Evolutionary conservation across 2,329 filamentous ascomycete genomes (phyloP).

Genomic region (Rutstroemia sp.): DNA sequence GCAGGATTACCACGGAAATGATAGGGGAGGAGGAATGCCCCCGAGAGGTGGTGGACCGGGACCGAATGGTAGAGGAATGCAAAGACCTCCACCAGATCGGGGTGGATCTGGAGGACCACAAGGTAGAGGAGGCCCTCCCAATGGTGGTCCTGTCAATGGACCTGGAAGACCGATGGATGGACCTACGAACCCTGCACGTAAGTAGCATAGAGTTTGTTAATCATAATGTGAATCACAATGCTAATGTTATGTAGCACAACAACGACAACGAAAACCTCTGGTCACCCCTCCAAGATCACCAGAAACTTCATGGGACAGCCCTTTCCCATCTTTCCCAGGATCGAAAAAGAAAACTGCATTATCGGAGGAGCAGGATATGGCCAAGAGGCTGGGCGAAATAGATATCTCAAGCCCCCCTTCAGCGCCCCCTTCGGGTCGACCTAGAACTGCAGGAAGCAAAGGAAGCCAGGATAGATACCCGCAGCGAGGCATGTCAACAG

Average conservation of each 20-base stretch:
- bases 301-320: constrained; percentile 38
- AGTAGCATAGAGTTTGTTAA: background rate
- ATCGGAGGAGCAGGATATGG: constrained; percentile 31
- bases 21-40: constrained; percentile 20
- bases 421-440: constrained; percentile 12
- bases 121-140: constrained; percentile 22
- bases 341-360: constrained; percentile 34
- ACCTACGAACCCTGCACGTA: constrained; percentile 8
- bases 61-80: constrained; percentile 21
- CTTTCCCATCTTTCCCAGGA: constrained; percentile 39
- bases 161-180: constrained; percentile 14
- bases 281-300: constrained; percentile 33
- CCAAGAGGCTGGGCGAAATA: constrained; percentile 26
- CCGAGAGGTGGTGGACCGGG: constrained; percentile 17
- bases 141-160: background rate
- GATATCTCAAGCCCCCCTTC: constrained; percentile 20
- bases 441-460: constrained; percentile 20
- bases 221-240: background rate
- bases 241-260: constrained; percentile 11
- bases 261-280: constrained; percentile 19
- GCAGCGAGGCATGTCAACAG: constrained; percentile 13
- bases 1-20: constrained; percentile 25
- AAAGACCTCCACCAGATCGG: constrained; percentile 22
- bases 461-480: constrained; percentile 15
- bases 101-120: constrained; percentile 21